Evolutionary conservation across 441 rosid genomes (phyloP), one percentile per base, ranked within the genome.

Genomic region (Erodium trifolium): DNA sequence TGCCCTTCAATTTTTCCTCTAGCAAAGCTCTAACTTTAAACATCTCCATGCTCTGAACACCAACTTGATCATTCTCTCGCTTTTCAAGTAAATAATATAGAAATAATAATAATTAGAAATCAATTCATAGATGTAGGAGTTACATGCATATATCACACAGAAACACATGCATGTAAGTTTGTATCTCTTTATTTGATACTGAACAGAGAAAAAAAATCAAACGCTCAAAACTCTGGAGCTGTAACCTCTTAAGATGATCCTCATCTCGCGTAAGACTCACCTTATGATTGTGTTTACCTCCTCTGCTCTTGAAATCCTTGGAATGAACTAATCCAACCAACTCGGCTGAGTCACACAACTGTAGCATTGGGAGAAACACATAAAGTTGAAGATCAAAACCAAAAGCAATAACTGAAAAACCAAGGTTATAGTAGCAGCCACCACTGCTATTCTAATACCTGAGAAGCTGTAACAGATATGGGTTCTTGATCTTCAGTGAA

Each of bases 1-100:
- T 85, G 78, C 79, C 81, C 84, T 82, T 93, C 78, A 90, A 68
- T 67, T 86, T 91, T 77, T 87, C 90, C 72, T 89, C 96, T 41
- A 93, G 86, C 19, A 85, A 86, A 62, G 95, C 97, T 83, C 98
- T 84, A 53, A 88, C 80, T 74, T 81, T 84, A 63, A 91, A 69
- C 97, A 91, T 93, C 80, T 89, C 85, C 82, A 68, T 77, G 82
- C 94, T 90, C 75, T 88, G 88, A 18, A 78, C 60, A 76, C 85
- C 85, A 76, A 84, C 86, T 73, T 75, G 81, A 77, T 80, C 84
- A 62, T 66, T 81, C 96, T 89, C 34, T 31, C 34, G 88, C 81
- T 27, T 23, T 53, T 23, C 34, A 17, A 39, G 41, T 4, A 67
- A 49, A 67, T 1, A 17, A 23, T 67, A 23, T 31, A 1, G 47